These are phyloP conservation scores for Prunus campanulata DNA, from an alignment of 306 rosid genomes.

Conservation along the genomic window DNA sequence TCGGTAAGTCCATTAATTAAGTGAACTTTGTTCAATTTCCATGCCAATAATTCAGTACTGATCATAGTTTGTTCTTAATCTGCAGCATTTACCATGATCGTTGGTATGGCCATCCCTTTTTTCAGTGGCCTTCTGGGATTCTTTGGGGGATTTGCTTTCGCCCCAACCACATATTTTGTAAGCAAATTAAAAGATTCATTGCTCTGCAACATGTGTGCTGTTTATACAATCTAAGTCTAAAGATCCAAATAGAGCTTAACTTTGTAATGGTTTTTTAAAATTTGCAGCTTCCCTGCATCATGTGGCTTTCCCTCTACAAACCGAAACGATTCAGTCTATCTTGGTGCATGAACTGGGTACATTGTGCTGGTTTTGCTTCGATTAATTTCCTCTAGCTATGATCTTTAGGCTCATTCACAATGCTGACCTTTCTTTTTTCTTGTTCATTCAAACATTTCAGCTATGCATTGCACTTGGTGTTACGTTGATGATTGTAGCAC, in stretches of 20 bases:
- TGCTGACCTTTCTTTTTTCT: not conserved
- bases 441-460: conserved; percentile 29
- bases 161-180: conserved; percentile 84
- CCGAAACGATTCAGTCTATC: conserved; percentile 60
- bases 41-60: not conserved
- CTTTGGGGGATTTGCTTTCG: conserved; percentile 86
- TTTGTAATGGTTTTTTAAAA: not conserved
- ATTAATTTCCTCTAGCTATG: not conserved
- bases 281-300: conserved; percentile 77
- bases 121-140: conserved; percentile 85
- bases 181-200: conserved; percentile 18
- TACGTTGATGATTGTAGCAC: conserved; percentile 59
- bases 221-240: not conserved
- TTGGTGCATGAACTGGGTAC: conserved; percentile 72
- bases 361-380: not conserved
- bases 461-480: conserved; percentile 64
- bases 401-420: not conserved
- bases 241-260: not conserved
- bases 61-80: not conserved
- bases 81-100: conserved; percentile 56
- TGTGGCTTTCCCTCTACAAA: conserved; percentile 66
- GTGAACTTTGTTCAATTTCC: not conserved
- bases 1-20: conserved; percentile 43
- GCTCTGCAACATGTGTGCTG: too few relatives aligned
- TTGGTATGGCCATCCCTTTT: conserved; percentile 71